Evolutionary conservation across 2,329 filamentous ascomycete species (phyloP), one percentile per base, ranked within the genome.

Genomic region (Erysiphe pisi): DNA sequence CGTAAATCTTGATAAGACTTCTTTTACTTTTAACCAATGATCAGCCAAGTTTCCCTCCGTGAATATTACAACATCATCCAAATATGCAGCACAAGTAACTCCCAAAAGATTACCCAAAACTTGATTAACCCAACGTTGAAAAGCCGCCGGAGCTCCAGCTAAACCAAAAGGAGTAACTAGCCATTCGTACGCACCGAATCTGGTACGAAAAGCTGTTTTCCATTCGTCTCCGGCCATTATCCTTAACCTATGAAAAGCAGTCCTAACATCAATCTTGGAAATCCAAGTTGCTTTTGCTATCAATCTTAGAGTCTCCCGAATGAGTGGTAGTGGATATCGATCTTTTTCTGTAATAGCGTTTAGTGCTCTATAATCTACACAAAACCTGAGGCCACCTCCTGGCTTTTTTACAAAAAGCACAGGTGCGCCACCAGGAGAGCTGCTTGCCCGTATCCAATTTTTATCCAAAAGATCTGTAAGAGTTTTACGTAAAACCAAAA

Each of bases 91-190:
- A 20, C 40, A 28, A 45, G 22, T 14, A 47, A 43, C 47, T 28
- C 47, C 43, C 16, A 49, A 25, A 49, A 47, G 47, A 22, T 75
- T 49, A 22, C 47, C 47, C 16, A 75, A 28, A 22, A 52, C 47
- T 28, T 75, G n/a, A 52, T 75, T 47, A 18, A 75, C n/a, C 43
- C 40, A 52, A n/a, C 71, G n/a, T n/a, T n/a, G n/a, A n/a, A n/a
- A n/a, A n/a, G n/a, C n/a, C n/a, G n/a, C n/a, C n/a, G n/a, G n/a
- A n/a, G n/a, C n/a, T n/a, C n/a, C n/a, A n/a, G n/a, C n/a, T n/a
- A n/a, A n/a, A n/a, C n/a, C n/a, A n/a, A n/a, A n/a, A n/a, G n/a
- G n/a, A n/a, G n/a, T n/a, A n/a, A n/a, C n/a, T n/a, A n/a, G n/a
- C n/a, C n/a, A 47, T 49, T 47, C n/a, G n/a, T n/a, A n/a, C n/a